These are phyloP conservation scores for Penicillium malachiteum DNA, from an alignment of 495 filamentous ascomycete genomes.

Conservation along the genomic window DNA sequence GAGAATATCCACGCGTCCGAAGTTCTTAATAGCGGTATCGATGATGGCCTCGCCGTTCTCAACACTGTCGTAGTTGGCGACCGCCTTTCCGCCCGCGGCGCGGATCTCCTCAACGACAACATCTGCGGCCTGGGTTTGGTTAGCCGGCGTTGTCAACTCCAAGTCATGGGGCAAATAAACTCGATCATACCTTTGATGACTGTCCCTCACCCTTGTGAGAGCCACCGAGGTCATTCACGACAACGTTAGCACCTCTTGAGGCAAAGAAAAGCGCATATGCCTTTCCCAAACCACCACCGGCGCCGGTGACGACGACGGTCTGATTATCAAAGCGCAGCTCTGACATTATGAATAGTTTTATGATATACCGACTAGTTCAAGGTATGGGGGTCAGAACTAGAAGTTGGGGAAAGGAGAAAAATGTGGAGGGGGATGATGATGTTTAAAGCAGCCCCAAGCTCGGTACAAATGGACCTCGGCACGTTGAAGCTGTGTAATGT, in stretches of 20 bases:
- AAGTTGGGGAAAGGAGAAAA: conserved; percentile 22
- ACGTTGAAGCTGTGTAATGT: conserved; percentile 29
- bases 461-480: conserved; percentile 44
- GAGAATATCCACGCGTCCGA: conserved; percentile 90
- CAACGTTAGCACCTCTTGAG: conserved; percentile 88
- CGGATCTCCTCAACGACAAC: conserved; percentile 93
- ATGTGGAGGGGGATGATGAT: conserved; percentile 24
- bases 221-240: conserved; percentile 94
- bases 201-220: conserved; percentile 94
- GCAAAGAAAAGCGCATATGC: conserved; percentile 91
- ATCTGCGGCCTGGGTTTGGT: conserved; percentile 73
- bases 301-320: conserved; percentile 94
- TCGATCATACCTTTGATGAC: conserved; percentile 67
- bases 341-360: conserved; percentile 54
- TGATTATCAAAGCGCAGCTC: conserved; percentile 93
- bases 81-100: conserved; percentile 89
- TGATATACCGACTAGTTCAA: conserved; percentile 16
- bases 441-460: conserved; percentile 35
- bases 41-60: conserved; percentile 94
- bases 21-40: conserved; percentile 89
- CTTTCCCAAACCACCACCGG: conserved; percentile 91
- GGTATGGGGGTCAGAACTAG: conserved; percentile 14
- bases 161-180: background rate
- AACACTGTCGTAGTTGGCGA: conserved; percentile 97
- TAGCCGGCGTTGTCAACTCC: conserved; percentile 6